Evolutionary conservation across 2,329 filamentous ascomycete genomes (phyloP).

Genomic region (Pseudogymnoascus pannorum): DNA sequence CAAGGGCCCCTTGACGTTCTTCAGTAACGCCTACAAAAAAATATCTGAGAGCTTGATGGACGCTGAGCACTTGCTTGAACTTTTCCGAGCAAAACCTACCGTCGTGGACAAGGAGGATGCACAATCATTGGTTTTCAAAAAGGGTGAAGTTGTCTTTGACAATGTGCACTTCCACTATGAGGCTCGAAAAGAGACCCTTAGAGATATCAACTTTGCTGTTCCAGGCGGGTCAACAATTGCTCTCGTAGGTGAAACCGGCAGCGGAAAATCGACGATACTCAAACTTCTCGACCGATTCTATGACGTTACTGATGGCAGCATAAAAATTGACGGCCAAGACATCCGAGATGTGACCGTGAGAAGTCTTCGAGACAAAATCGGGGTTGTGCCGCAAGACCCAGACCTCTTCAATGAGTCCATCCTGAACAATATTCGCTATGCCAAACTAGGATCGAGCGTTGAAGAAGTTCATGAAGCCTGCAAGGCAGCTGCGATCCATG

Average conservation of each 20-base stretch:
- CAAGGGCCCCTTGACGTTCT: conserved; percentile 39
- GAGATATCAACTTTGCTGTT: conserved; percentile 41
- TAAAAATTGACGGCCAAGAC: conserved; percentile 52
- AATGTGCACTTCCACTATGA: conserved; percentile 51
- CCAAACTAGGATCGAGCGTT: conserved; percentile 52
- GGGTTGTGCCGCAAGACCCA: conserved; percentile 58
- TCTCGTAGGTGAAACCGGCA: conserved; percentile 54
- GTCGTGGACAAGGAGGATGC: conserved; percentile 43
- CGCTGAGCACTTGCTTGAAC: conserved; percentile 51
- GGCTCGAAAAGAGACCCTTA: conserved; percentile 42
- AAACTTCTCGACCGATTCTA: conserved; percentile 56
- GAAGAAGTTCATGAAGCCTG: conserved; percentile 39
- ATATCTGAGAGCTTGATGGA: conserved; percentile 52
- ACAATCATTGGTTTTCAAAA: conserved; percentile 35
- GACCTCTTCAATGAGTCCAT: conserved; percentile 58
- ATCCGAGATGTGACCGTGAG: conserved; percentile 50
- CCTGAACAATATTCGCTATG: conserved; percentile 58
- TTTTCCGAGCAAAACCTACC: conserved; percentile 51
- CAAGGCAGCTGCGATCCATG: conserved; percentile 13
- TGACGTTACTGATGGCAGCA: conserved; percentile 46
- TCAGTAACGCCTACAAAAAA: conserved; percentile 42
- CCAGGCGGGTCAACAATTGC: conserved; percentile 49
- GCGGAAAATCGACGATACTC: conserved; percentile 55
- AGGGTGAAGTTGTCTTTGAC: conserved; percentile 46
- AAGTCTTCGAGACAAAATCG: conserved; percentile 51